These are phyloP conservation scores for Aspergillus neoniger DNA, from an alignment of 2,329 filamentous ascomycete genomes.

Conservation along the genomic window DNA sequence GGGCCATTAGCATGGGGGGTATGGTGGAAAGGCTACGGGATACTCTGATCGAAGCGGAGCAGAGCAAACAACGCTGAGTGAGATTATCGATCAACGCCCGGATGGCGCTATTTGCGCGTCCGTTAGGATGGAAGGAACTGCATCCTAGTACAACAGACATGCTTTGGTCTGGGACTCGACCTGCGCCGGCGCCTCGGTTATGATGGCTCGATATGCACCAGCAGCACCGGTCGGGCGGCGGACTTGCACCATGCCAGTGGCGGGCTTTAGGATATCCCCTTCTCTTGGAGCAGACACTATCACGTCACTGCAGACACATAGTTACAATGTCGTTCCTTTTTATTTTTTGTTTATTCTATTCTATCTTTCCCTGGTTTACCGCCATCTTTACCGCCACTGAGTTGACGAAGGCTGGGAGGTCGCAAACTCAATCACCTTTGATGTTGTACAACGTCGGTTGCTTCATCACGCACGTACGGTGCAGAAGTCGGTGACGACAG, in stretches of 20 bases:
- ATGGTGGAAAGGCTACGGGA: constrained; percentile 57
- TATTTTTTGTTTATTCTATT: no score
- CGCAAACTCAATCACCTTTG: not conserved
- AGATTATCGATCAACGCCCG: not conserved
- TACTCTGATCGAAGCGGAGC: constrained; percentile 28
- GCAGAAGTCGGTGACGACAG: not conserved
- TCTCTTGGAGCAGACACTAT: not conserved
- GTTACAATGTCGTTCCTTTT: not conserved
- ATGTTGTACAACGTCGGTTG: constrained; percentile 1
- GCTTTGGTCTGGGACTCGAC: not conserved
- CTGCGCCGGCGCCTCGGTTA: not conserved
- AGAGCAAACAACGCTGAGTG: not conserved
- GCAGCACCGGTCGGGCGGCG: not conserved
- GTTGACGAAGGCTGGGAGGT: not conserved
- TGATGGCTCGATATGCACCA: not conserved
- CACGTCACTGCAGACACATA: not conserved
- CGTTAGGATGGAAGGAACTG: constrained; percentile 2
- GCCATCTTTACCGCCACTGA: not conserved
- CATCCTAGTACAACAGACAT: not conserved
- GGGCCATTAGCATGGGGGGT: constrained; percentile 54
- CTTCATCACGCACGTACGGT: constrained; percentile 1
- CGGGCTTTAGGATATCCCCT: not conserved
- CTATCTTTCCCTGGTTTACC: not conserved
- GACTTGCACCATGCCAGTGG: not conserved
- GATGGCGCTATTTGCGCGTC: not conserved